phyloP scores from a whole-genome alignment of 257 asterid genomes.

The Solanum tacnaense region DNA sequence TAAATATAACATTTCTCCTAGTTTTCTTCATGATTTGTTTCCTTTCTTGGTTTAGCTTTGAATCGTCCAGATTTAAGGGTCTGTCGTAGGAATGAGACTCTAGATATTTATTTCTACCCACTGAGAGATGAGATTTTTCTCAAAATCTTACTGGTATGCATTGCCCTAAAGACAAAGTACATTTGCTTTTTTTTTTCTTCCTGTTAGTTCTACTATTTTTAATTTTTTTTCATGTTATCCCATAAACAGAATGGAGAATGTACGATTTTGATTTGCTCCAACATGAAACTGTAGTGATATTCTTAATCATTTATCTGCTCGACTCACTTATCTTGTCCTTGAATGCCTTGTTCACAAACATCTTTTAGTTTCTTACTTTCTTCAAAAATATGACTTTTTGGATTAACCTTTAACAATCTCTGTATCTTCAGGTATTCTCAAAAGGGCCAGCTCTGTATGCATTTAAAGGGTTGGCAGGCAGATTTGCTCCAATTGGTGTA shows the following conservation, averaged over 20 bases:
- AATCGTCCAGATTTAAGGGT: not conserved
- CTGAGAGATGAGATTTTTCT: not conserved
- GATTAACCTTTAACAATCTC: not conserved
- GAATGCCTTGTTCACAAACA: not conserved
- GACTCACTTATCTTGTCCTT: not conserved
- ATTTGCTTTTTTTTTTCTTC: not conserved
- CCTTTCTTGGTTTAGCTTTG: not conserved
- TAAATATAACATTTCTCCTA: not conserved
- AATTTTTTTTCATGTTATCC: not conserved
- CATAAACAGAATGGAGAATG: not conserved
- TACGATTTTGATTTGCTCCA: not conserved
- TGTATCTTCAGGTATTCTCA: slow-evolving; percentile 45
- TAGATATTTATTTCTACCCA: not conserved
- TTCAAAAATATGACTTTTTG: not conserved
- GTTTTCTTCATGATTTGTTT: not conserved
- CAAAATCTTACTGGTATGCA: not conserved
- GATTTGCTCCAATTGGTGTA: slow-evolving; percentile 86
- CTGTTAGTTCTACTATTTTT: not conserved
- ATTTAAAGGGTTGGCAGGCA: slow-evolving; percentile 77
- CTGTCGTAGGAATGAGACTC: not conserved
- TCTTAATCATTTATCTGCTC: not conserved
- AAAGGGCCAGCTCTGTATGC: slow-evolving; percentile 94
- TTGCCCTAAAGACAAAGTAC: not conserved
- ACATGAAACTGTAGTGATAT: not conserved
- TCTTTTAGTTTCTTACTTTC: not conserved